A percentile compares a stretch with the other conserved stretches of the same genome.
Conservation (phyloP, 345 rosid species). For the Turritis glabra region DNA sequence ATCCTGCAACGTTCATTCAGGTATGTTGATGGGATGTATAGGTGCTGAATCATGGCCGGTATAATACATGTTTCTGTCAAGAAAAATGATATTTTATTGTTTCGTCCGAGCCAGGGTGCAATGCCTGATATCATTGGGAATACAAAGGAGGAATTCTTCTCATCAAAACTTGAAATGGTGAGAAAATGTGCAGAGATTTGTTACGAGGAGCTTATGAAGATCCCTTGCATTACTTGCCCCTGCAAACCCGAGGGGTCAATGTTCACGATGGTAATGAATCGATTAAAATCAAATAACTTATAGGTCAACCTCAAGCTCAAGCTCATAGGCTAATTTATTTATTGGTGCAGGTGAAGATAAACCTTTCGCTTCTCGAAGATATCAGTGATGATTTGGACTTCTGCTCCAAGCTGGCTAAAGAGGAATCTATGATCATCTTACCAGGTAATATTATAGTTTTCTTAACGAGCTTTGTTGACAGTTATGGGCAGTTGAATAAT, state of each 20-base stretch:
- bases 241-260: conserved; percentile 44
- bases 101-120: conserved; percentile 29
- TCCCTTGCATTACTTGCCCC: conserved; percentile 47
- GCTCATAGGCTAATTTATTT: background rate
- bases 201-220: conserved; percentile 36
- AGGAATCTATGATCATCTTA: conserved; percentile 41
- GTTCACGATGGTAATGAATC: conserved; percentile 40
- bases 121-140: conserved; percentile 40
- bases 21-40: conserved; percentile 35
- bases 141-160: conserved; percentile 42
- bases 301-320: background rate
- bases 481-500: background rate
- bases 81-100: background rate
- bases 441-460: conserved; percentile 35
- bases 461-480: background rate
- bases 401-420: conserved; percentile 46
- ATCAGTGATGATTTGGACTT: conserved; percentile 46
- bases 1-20: conserved; percentile 62
- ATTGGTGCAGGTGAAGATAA: conserved; percentile 39
- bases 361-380: conserved; percentile 34
- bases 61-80: background rate
- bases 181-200: conserved; percentile 41
- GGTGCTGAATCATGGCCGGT: background rate
- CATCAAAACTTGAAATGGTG: conserved; percentile 21
- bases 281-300: background rate